These are phyloP conservation scores for Hericium alpestre DNA, from an alignment of 768 basidiomycete species.

Conservation along the genomic window DNA sequence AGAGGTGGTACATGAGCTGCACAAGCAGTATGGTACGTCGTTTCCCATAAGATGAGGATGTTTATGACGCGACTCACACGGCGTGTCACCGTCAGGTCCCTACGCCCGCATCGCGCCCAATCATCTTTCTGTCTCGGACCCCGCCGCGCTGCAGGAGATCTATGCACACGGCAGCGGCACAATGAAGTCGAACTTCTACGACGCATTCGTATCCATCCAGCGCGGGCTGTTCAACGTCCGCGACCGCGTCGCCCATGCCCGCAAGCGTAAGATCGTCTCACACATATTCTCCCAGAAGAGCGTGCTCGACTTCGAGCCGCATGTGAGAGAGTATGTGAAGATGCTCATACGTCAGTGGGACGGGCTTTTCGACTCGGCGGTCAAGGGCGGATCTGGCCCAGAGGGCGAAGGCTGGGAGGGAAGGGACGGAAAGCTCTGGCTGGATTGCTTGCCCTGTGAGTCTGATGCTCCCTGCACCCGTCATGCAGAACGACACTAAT, in stretches of 20 bases:
- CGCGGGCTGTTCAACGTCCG: conserved; percentile 69
- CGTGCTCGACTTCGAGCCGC: conserved; percentile 79
- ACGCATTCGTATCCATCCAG: conserved; percentile 27
- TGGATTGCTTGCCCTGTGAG: conserved; percentile 66
- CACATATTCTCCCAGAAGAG: conserved; percentile 79
- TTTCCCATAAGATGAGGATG: neutral
- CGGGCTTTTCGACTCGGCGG: conserved; percentile 39
- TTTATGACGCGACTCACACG: neutral
- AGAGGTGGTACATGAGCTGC: conserved; percentile 27
- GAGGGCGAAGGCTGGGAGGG: conserved; percentile 55
- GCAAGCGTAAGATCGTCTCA: conserved; percentile 86
- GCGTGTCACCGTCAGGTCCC: conserved; percentile 17
- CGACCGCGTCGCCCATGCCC: conserved; percentile 61
- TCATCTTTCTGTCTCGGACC: conserved; percentile 37
- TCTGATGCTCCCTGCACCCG: conserved; percentile 2
- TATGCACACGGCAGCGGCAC: conserved; percentile 34
- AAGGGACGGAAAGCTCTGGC: conserved; percentile 53
- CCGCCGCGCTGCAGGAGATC: conserved; percentile 28
- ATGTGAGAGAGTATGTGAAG: conserved; percentile 51
- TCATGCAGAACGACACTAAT: conserved; percentile 4
- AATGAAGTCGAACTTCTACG: conserved; percentile 35
- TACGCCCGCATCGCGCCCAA: conserved; percentile 35
- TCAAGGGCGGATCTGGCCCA: conserved; percentile 37
- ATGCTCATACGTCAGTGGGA: conserved; percentile 66
- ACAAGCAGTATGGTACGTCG: conserved; percentile 29